Evolutionary conservation across 768 basidiomycete genomes (phyloP).

Genomic region (Boletellus sp.): DNA sequence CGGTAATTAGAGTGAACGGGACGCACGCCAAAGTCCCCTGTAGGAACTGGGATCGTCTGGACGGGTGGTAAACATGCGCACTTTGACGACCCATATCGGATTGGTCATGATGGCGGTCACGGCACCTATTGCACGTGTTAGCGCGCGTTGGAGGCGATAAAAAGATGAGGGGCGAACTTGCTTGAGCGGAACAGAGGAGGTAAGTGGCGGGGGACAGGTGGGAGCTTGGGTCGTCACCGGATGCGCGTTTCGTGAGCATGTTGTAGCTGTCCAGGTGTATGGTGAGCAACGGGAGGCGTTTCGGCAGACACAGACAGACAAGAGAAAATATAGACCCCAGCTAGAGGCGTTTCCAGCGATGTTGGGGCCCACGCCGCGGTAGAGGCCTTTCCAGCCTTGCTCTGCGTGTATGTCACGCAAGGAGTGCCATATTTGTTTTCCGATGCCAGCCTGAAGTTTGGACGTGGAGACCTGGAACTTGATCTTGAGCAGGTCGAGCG

Average conservation of each 20-base stretch:
- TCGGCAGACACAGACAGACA: constrained; percentile 47
- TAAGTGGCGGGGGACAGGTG: constrained; percentile 75
- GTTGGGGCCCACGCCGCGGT: constrained; percentile 87
- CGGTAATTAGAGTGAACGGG: not conserved
- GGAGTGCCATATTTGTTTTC: constrained; percentile 72
- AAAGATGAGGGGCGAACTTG: constrained; percentile 66
- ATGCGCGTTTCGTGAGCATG: constrained; percentile 81
- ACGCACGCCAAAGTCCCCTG: constrained; percentile 68
- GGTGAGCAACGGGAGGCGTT: constrained; percentile 7
- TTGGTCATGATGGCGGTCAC: constrained; percentile 93
- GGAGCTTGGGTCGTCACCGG: constrained; percentile 59
- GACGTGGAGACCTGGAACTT: constrained; percentile 85
- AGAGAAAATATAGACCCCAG: constrained; percentile 98
- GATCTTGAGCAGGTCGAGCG: constrained; percentile 92
- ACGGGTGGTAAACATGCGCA: constrained; percentile 89
- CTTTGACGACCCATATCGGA: constrained; percentile 97
- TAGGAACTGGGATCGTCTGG: constrained; percentile 69
- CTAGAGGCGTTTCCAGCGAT: constrained; percentile 92
- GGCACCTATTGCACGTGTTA: constrained; percentile 57
- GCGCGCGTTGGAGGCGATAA: constrained; percentile 7
- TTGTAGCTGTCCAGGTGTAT: constrained; percentile 63
- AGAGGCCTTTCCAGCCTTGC: constrained; percentile 82
- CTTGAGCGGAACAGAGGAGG: constrained; percentile 89
- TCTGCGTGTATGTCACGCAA: constrained; percentile 67
- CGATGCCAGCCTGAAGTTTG: constrained; percentile 55